Percentiles rank a stretch among this genome's conserved stretches.
phyloP scores from a whole-genome alignment of 2,329 filamentous ascomycete species.

The Paraphoma sp. region DNA sequence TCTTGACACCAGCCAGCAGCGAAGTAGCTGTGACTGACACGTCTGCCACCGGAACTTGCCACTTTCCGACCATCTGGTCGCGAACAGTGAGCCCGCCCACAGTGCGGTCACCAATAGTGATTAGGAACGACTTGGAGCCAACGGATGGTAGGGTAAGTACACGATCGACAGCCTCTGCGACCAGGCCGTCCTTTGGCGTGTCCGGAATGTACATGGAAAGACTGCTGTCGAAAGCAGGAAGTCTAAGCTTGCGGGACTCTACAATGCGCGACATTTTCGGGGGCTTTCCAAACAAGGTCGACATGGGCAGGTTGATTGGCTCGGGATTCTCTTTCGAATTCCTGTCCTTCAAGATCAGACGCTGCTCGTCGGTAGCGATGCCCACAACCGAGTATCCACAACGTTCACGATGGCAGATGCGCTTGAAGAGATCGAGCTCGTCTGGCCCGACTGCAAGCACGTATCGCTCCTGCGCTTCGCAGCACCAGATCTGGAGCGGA shows the following conservation, averaged over 20 bases:
- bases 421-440: constrained; percentile 73
- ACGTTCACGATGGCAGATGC: constrained; percentile 79
- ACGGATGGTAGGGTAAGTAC: constrained; percentile 87
- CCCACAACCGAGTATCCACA: constrained; percentile 95
- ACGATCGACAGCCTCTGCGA: constrained; percentile 76
- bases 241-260: constrained; percentile 69
- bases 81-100: constrained; percentile 87
- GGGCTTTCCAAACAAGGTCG: constrained; percentile 84
- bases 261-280: constrained; percentile 81
- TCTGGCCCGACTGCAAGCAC: constrained; percentile 87
- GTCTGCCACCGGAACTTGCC: constrained; percentile 93
- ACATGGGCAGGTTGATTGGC: constrained; percentile 89
- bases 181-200: constrained; percentile 58
- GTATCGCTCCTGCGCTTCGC: constrained; percentile 95
- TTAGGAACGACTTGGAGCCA: constrained; percentile 96
- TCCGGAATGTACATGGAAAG: constrained; percentile 71
- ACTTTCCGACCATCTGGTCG: constrained; percentile 95
- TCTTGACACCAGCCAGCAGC: constrained; percentile 73
- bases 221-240: constrained; percentile 77
- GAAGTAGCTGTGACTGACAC: constrained; percentile 90
- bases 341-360: constrained; percentile 80
- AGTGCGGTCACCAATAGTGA: constrained; percentile 92
- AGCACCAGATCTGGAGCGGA: constrained; percentile 97
- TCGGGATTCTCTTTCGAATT: constrained; percentile 76
- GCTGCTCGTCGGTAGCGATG: constrained; percentile 73